phyloP scores from a whole-genome alignment of 1,284 basidiomycete species.

The Heterobasidion occidentale region DNA sequence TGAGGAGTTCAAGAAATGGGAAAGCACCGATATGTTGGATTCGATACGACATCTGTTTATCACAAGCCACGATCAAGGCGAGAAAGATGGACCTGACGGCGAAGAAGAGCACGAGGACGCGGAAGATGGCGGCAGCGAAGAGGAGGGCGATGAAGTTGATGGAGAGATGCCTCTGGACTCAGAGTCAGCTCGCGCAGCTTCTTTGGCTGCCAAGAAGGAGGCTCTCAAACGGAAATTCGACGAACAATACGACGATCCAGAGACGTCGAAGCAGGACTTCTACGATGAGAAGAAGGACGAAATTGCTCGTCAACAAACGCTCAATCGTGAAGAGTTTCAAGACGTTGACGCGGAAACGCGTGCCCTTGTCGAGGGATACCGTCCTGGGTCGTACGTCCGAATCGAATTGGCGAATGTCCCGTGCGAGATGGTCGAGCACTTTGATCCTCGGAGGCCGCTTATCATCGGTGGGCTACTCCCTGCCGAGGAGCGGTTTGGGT shows the following conservation, averaged over 20 bases:
- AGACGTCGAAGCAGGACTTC: slow-evolving; percentile 72
- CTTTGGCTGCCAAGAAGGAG: slow-evolving; percentile 84
- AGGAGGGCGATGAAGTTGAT: slow-evolving; percentile 19
- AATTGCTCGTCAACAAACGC: slow-evolving; percentile 76
- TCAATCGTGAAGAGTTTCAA: slow-evolving; percentile 86
- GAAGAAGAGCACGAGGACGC: slow-evolving; percentile 33
- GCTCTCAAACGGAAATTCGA: slow-evolving; percentile 93
- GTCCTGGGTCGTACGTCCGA: slow-evolving; percentile 91
- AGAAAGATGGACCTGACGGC: slow-evolving; percentile 28
- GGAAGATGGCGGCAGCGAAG: slow-evolving; percentile 39
- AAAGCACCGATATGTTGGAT: slow-evolving; percentile 78
- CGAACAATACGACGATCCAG: slow-evolving; percentile 92
- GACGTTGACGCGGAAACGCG: slow-evolving; percentile 75
- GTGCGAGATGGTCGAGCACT: slow-evolving; percentile 89
- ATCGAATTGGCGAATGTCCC: slow-evolving; percentile 84
- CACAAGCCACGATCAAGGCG: slow-evolving; percentile 54
- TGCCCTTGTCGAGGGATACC: slow-evolving; percentile 83
- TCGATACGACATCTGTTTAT: slow-evolving; percentile 89
- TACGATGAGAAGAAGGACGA: slow-evolving; percentile 92
- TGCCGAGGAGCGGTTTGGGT: slow-evolving; percentile 89
- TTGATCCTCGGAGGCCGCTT: slow-evolving; percentile 88
- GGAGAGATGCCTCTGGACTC: slow-evolving; percentile 15
- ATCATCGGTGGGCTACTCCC: slow-evolving; percentile 90
- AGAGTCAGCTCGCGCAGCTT: slow-evolving; percentile 36
- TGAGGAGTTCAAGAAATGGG: slow-evolving; percentile 68